Evolutionary conservation across 768 basidiomycete species (phyloP).

Genomic region (Serendipita sp.): DNA sequence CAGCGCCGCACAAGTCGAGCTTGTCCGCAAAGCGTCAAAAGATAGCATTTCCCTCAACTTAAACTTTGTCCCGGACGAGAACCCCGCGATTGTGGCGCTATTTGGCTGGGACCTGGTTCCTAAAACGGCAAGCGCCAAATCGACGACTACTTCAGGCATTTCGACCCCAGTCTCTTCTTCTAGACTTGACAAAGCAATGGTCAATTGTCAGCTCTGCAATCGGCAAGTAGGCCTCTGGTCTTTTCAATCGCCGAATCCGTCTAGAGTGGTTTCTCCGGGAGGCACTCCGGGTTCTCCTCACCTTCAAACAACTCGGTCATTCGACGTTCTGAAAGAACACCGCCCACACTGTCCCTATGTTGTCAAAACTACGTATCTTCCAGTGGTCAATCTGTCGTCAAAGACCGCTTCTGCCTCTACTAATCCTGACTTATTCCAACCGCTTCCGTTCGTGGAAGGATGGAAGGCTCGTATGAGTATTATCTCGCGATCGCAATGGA

Average conservation of each 20-base stretch:
- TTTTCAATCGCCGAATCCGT: constrained; percentile 24
- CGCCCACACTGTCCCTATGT: constrained; percentile 78
- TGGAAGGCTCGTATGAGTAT: constrained; percentile 7
- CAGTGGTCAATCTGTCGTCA: neutral
- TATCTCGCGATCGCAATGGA: constrained; percentile 9
- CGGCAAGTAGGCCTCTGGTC: constrained; percentile 71
- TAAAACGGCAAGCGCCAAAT: constrained; percentile 8
- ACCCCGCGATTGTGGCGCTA: constrained; percentile 28
- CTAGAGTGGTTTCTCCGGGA: constrained; percentile 1
- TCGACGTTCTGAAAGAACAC: constrained; percentile 70
- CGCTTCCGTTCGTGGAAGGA: constrained; percentile 9
- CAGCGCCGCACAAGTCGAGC: neutral
- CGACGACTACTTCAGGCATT: constrained; percentile 11
- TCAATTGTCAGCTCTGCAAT: constrained; percentile 57
- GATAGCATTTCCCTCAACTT: neutral
- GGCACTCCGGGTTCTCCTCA: constrained; percentile 19
- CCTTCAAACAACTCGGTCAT: constrained; percentile 27
- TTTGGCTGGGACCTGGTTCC: constrained; percentile 32
- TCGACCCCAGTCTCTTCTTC: neutral
- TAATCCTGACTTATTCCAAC: constrained; percentile 7
- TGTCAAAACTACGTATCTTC: constrained; percentile 13
- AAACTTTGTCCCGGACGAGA: constrained; percentile 13
- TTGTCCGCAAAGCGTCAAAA: neutral
- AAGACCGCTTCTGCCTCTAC: neutral
- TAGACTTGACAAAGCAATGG: constrained; percentile 30